These are phyloP conservation scores for Blepharisma japonicum DNA, from an alignment of 73 alveolate genomes.

Conservation along the genomic window DNA sequence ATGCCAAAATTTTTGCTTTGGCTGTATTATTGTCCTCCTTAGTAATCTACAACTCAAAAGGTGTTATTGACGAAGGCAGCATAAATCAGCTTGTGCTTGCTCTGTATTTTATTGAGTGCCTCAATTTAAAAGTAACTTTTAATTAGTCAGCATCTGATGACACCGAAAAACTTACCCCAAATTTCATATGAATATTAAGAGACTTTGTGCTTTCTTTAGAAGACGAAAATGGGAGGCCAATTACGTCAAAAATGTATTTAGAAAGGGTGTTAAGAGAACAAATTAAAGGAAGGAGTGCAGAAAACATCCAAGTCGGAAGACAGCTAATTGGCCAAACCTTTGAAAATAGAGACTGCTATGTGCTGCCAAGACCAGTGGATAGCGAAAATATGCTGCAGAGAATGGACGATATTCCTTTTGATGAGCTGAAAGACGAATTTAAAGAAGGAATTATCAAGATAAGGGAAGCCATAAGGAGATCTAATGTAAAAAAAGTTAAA, in stretches of 20 bases:
- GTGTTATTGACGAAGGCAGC: conserved; percentile 85
- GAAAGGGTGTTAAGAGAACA: conserved; percentile 72
- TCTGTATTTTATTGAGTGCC: conserved; percentile 67
- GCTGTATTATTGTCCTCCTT: conserved; percentile 71
- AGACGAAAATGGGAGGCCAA: conserved; percentile 75
- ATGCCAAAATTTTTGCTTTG: conserved; percentile 81
- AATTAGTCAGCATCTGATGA: not conserved
- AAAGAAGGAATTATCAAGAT: not conserved
- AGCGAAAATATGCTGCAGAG: conserved; percentile 58
- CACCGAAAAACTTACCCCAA: conserved; percentile 28
- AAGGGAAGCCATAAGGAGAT: not conserved
- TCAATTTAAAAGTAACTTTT: conserved; percentile 19
- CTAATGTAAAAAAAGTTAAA: not conserved
- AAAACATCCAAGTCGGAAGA: conserved; percentile 30
- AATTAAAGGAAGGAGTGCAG: not conserved
- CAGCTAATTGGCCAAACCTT: conserved; percentile 62
- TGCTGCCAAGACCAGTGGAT: conserved; percentile 67
- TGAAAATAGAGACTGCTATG: conserved; percentile 66
- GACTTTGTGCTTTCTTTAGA: conserved; percentile 89
- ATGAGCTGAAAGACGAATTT: not conserved
- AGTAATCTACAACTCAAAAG: conserved; percentile 79
- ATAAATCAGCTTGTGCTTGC: conserved; percentile 78
- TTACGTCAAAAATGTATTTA: conserved; percentile 81
- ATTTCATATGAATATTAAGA: conserved; percentile 92
- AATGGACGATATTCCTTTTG: conserved; percentile 24